Conservation (phyloP, 192 early-diverging fungal genomes). For the Backusella mclennaniae region DNA sequence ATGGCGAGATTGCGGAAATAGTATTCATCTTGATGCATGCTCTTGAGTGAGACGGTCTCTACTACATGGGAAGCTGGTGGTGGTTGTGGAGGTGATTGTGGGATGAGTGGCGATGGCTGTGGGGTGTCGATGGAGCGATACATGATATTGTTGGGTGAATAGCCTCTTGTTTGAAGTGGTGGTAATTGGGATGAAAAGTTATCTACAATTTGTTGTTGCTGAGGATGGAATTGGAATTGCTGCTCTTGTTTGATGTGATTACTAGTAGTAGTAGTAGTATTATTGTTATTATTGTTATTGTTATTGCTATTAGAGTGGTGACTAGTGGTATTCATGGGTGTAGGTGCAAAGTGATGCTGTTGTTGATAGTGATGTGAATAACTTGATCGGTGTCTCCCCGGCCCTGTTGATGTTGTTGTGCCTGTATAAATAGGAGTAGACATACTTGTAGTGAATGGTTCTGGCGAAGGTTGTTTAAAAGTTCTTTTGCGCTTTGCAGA, state of each 20-base stretch:
- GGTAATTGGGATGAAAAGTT: constrained; percentile 28
- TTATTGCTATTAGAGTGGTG: neutral
- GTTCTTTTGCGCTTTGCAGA: constrained; percentile 15
- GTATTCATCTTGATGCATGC: constrained; percentile 15
- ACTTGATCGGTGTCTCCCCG: neutral
- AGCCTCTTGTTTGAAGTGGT: constrained; percentile 17
- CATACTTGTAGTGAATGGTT: constrained; percentile 5
- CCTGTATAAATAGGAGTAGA: constrained; percentile 16
- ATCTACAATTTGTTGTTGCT: constrained; percentile 5
- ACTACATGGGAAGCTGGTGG: neutral
- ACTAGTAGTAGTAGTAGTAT: neutral
- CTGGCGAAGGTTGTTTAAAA: neutral
- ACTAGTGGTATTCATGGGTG: neutral
- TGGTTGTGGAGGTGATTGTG: neutral
- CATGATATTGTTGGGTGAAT: neutral
- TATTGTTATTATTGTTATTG: neutral
- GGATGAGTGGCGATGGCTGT: neutral
- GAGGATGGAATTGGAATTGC: neutral
- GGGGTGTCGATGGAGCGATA: neutral
- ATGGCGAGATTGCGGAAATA: constrained; percentile 39
- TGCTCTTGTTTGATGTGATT: neutral
- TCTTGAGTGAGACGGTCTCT: constrained; percentile 37
- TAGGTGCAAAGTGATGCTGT: neutral
- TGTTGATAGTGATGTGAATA: neutral
- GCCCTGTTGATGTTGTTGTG: neutral